Evolutionary conservation across 2,329 filamentous ascomycete species (phyloP).

Genomic region (Diaporthe destruens): DNA sequence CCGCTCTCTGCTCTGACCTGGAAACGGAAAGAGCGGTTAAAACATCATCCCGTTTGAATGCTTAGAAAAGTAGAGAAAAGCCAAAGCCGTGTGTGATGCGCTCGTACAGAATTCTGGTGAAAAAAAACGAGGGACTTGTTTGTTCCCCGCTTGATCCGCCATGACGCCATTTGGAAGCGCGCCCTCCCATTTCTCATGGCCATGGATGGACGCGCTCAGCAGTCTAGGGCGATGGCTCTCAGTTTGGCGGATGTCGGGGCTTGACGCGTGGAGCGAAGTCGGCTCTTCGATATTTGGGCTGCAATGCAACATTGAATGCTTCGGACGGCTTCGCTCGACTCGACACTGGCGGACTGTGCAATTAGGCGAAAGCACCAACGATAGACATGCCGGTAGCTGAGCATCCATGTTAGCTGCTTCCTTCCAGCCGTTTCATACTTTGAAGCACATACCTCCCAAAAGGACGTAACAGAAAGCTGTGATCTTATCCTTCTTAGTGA

Average conservation of each 20-base stretch:
- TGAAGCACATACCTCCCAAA: constrained; percentile 59
- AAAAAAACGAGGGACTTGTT: constrained; percentile 5
- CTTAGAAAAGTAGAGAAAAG: constrained; percentile 21
- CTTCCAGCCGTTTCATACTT: not conserved
- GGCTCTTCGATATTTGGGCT: not conserved
- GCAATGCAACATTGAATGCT: too few species aligned
- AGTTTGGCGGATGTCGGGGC: constrained; percentile 23
- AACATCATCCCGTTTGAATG: constrained; percentile 22
- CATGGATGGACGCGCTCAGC: not conserved
- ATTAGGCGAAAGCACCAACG: constrained; percentile 61
- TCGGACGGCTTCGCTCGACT: constrained; percentile 4
- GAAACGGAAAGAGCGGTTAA: constrained; percentile 20
- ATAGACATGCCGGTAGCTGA: constrained; percentile 60
- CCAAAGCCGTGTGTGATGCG: constrained; percentile 31
- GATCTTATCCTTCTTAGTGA: constrained; percentile 67
- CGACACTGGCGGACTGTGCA: not conserved
- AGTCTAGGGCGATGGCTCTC: constrained; percentile 13
- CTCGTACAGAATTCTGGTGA: constrained; percentile 29
- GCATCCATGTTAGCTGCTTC: constrained; percentile 35
- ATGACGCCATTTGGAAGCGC: constrained; percentile 9
- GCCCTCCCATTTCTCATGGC: constrained; percentile 2
- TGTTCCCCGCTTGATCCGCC: constrained; percentile 27
- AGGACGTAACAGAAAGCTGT: constrained; percentile 65
- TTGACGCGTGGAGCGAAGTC: constrained; percentile 7
- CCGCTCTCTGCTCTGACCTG: constrained; percentile 23